Conservation (phyloP, 2,329 filamentous ascomycete genomes). For the Fusarium sp. region DNA sequence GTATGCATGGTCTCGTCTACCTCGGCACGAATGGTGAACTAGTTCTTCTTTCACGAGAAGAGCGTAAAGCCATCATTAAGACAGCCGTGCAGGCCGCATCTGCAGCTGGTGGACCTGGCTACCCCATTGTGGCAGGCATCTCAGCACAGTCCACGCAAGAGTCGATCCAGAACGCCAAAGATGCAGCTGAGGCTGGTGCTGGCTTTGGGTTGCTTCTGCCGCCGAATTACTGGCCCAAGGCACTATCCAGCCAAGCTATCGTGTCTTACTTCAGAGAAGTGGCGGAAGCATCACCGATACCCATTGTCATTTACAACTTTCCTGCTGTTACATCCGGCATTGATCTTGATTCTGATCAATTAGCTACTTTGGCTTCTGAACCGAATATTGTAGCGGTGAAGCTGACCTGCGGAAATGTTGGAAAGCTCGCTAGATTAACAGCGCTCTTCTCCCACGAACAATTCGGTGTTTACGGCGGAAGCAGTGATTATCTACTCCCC, state of each 20-base stretch:
- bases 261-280: conserved; percentile 75
- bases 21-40: conserved; percentile 61
- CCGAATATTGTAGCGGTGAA: conserved; percentile 77
- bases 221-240: conserved; percentile 77
- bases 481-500: conserved; percentile 57
- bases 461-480: conserved; percentile 58
- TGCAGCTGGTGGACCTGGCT: conserved; percentile 50
- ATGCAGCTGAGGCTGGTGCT: conserved; percentile 75
- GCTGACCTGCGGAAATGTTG: conserved; percentile 76
- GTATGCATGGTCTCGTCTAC: conserved; percentile 60
- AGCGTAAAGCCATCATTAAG: conserved; percentile 56
- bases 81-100: conserved; percentile 53
- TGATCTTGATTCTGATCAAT: conserved; percentile 72
- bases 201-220: conserved; percentile 81
- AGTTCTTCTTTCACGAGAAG: conserved; percentile 54
- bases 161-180: conserved; percentile 74
- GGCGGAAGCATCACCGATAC: conserved; percentile 70
- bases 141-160: conserved; percentile 65
- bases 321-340: conserved; percentile 73
- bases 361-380: conserved; percentile 68
- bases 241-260: conserved; percentile 61
- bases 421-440: conserved; percentile 72
- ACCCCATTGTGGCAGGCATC: conserved; percentile 60
- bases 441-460: conserved; percentile 52
- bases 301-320: conserved; percentile 77